Percentiles rank a stretch among this genome's conserved stretches.
These are phyloP conservation scores for Thalassiosira profunda DNA, from an alignment of 108 stramenopile species.

Conservation along the genomic window DNA sequence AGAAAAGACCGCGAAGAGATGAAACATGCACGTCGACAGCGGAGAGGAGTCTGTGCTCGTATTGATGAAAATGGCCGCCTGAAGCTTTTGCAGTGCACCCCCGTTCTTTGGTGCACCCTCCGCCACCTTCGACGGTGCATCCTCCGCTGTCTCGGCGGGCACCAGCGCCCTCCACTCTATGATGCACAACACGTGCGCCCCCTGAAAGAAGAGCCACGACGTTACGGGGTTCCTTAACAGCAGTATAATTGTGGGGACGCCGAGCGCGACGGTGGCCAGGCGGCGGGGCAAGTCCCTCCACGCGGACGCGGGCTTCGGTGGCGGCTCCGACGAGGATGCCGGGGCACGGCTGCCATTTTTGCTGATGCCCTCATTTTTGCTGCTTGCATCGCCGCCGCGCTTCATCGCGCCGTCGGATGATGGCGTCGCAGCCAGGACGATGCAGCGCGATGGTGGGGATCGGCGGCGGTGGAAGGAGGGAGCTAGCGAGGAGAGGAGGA, in stretches of 20 bases:
- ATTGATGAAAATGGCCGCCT: too few relatives aligned
- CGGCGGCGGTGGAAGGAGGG: too few relatives aligned
- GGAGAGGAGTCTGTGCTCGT: background rate
- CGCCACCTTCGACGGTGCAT: background rate
- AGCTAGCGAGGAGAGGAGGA: too few relatives aligned
- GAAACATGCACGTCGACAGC: constrained; percentile 15
- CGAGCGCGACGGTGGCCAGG: constrained; percentile 67
- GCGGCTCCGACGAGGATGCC: constrained; percentile 6
- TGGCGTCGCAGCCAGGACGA: too few relatives aligned
- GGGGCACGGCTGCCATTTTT: too few relatives aligned
- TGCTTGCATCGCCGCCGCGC: too few relatives aligned
- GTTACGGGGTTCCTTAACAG: constrained; percentile 42
- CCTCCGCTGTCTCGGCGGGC: background rate
- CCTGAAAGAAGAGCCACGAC: constrained; percentile 69
- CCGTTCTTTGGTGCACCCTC: constrained; percentile 7
- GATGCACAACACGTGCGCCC: constrained; percentile 49
- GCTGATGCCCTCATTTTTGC: too few relatives aligned
- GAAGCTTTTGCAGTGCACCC: constrained; percentile 34
- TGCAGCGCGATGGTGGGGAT: too few relatives aligned
- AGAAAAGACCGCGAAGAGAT: constrained; percentile 26
- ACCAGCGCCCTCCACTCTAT: constrained; percentile 55
- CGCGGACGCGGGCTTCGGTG: background rate
- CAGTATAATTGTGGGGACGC: constrained; percentile 68
- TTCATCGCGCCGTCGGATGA: too few relatives aligned
- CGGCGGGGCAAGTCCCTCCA: constrained; percentile 78